Conservation (phyloP, 371 early-diverging fungal species). For the Batrachochytrium dendrobatidis region DNA sequence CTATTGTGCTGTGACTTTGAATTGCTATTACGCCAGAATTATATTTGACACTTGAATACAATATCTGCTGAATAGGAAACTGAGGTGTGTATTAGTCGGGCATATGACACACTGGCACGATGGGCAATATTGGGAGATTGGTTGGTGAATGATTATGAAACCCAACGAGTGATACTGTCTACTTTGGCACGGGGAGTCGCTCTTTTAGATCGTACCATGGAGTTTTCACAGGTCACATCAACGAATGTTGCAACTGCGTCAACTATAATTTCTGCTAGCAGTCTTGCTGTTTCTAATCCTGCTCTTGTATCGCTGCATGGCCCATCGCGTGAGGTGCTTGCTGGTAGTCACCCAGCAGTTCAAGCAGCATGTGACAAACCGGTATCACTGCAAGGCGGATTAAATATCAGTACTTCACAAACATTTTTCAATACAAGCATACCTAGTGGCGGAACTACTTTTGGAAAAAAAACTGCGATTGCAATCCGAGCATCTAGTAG, state of each 20-base stretch:
- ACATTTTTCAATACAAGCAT: not conserved
- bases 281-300: not conserved
- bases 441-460: not conserved
- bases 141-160: slow-evolving; percentile 64
- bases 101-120: slow-evolving; percentile 67
- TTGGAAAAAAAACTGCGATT: not conserved
- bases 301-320: not conserved
- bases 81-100: slow-evolving; percentile 52
- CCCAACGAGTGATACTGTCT: slow-evolving; percentile 57
- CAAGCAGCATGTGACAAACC: not conserved
- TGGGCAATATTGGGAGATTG: slow-evolving; percentile 69
- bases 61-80: slow-evolving; percentile 9
- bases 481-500: not conserved
- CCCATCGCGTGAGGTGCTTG: not conserved
- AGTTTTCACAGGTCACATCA: slow-evolving; percentile 23
- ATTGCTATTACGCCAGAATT: not conserved
- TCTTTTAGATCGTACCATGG: slow-evolving; percentile 51
- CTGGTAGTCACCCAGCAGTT: not conserved
- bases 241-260: not conserved
- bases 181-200: slow-evolving; percentile 64
- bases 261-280: not conserved
- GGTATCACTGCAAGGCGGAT: not conserved
- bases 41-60: not conserved
- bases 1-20: not conserved
- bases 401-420: not conserved